Evolutionary conservation across 257 asterid species (phyloP).

Genomic region (Petrea volubilis): DNA sequence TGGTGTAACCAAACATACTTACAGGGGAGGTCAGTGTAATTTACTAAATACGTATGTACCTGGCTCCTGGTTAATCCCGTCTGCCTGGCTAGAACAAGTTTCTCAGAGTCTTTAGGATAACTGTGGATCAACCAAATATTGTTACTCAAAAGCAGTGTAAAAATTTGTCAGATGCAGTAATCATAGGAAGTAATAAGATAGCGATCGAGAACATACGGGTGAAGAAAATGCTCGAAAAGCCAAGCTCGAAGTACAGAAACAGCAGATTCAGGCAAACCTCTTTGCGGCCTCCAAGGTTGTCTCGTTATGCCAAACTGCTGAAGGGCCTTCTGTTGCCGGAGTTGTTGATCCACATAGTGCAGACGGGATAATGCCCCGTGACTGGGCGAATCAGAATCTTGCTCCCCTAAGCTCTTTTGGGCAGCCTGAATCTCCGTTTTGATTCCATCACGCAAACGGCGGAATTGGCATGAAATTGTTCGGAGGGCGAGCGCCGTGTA

Average conservation of each 20-base stretch:
- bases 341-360: constrained; percentile 62
- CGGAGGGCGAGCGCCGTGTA: constrained; percentile 69
- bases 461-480: constrained; percentile 73
- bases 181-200: background rate
- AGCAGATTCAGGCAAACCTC: constrained; percentile 83
- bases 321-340: constrained; percentile 64
- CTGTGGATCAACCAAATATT: constrained; percentile 33
- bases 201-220: constrained; percentile 56
- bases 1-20: no score
- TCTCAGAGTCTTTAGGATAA: constrained; percentile 82
- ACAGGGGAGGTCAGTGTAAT: no score
- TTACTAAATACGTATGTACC: constrained; percentile 35
- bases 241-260: constrained; percentile 82
- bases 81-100: constrained; percentile 68
- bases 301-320: constrained; percentile 66
- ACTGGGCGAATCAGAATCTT: constrained; percentile 30
- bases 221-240: constrained; percentile 89
- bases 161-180: background rate
- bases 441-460: constrained; percentile 60
- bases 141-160: no score
- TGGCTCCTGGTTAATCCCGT: constrained; percentile 81
- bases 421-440: constrained; percentile 57
- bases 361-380: constrained; percentile 59
- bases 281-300: constrained; percentile 90
- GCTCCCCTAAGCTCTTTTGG: constrained; percentile 58